phyloP scores from a whole-genome alignment of 306 rosid genomes.

The Astragalus glycyphyllos region DNA sequence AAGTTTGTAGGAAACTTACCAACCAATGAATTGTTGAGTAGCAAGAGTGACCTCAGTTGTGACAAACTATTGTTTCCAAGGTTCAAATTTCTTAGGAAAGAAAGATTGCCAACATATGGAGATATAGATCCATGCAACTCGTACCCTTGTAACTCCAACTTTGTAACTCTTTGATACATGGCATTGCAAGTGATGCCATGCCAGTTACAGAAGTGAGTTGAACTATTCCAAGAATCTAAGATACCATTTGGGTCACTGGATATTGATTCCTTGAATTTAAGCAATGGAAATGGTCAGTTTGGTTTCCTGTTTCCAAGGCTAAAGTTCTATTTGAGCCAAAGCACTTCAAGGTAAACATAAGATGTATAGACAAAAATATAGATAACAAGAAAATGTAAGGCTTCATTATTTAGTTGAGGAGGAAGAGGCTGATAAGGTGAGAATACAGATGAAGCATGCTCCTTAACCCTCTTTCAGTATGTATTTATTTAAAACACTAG shows the following conservation, averaged over 20 bases:
- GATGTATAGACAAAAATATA: background rate
- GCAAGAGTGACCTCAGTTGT: no score
- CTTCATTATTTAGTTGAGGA: background rate
- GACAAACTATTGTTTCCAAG: background rate
- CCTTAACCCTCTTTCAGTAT: background rate
- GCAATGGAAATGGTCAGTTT: background rate
- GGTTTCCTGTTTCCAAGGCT: background rate
- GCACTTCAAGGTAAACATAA: background rate
- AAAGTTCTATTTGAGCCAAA: background rate
- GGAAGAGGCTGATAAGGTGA: background rate
- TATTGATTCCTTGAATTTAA: background rate
- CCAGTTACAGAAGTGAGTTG: background rate
- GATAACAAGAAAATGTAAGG: background rate
- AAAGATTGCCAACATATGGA: constrained; percentile 10
- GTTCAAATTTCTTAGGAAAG: background rate
- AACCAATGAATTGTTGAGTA: no score
- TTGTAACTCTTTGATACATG: constrained; percentile 16
- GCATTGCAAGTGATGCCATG: background rate
- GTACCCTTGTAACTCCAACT: background rate
- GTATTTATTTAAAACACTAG: background rate
- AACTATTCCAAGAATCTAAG: constrained; percentile 11
- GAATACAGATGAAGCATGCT: no score
- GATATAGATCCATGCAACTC: constrained; percentile 14
- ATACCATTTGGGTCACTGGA: background rate
- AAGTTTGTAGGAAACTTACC: background rate